Percentiles rank a stretch among this genome's conserved stretches.
Evolutionary conservation across 768 basidiomycete genomes (phyloP).

Genomic region (Mycena latifolia): DNA sequence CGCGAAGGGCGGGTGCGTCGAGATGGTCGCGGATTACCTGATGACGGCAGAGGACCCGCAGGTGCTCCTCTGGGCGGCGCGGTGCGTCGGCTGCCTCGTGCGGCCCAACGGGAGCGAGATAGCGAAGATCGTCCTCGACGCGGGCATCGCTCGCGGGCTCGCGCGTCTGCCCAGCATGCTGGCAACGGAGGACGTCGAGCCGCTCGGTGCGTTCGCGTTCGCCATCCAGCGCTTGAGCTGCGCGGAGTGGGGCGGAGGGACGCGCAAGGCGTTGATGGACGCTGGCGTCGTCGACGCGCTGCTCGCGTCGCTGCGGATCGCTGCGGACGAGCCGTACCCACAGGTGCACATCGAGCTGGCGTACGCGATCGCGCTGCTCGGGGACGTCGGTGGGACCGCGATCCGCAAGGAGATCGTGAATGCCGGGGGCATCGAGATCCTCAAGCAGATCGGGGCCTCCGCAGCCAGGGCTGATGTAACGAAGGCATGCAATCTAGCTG

Average conservation of each 20-base stretch:
- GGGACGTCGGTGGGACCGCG: constrained; percentile 42
- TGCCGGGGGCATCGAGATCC: constrained; percentile 43
- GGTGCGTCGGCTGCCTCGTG: constrained; percentile 44
- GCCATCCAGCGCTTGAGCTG: constrained; percentile 43
- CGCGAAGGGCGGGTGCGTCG: constrained; percentile 38
- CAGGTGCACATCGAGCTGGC: constrained; percentile 43
- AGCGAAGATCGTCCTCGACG: constrained; percentile 40
- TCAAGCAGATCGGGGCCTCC: constrained; percentile 35
- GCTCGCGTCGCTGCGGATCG: constrained; percentile 41
- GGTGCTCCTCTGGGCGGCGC: constrained; percentile 39
- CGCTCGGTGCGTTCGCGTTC: constrained; percentile 42
- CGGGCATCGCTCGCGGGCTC: constrained; percentile 40
- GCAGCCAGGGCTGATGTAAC: constrained; percentile 37
- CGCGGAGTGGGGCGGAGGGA: constrained; percentile 43
- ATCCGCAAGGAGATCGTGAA: constrained; percentile 45
- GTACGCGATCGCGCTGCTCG: constrained; percentile 40
- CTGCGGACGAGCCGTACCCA: constrained; percentile 39
- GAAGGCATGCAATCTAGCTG: constrained; percentile 42
- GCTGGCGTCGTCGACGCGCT: constrained; percentile 44
- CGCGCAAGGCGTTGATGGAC: constrained; percentile 41
- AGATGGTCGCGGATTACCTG: constrained; percentile 36
- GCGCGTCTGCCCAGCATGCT: constrained; percentile 43
- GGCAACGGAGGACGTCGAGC: constrained; percentile 40
- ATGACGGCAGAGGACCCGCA: constrained; percentile 35
- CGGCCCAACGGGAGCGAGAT: constrained; percentile 43